These are phyloP conservation scores for Coelastrella sp. DNA, from an alignment of 139 green algal species.

Conservation along the genomic window DNA sequence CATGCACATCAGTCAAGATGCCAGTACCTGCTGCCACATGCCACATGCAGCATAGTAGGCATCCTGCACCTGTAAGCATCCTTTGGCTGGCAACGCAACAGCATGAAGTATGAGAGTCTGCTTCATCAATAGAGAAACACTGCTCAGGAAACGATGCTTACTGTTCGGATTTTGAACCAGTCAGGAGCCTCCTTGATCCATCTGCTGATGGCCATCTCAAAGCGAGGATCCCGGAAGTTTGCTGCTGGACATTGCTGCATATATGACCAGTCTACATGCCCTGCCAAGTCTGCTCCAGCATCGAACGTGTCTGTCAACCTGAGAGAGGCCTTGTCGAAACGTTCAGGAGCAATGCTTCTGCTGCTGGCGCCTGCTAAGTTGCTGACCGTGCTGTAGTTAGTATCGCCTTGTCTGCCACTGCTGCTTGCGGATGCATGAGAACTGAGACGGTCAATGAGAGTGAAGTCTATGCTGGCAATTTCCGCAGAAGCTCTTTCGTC, in stretches of 20 bases:
- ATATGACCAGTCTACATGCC: background rate
- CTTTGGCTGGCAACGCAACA: too few species aligned
- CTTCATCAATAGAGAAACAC: too few species aligned
- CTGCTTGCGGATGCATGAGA: slow-evolving; percentile 15
- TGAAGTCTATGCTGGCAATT: slow-evolving; percentile 3
- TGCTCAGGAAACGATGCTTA: too few species aligned
- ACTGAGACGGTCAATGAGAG: background rate
- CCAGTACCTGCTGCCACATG: too few species aligned
- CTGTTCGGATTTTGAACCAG: slow-evolving; percentile 37
- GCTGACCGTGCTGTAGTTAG: too few species aligned
- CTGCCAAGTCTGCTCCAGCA: background rate
- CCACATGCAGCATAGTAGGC: too few species aligned
- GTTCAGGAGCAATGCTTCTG: background rate
- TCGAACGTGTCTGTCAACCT: background rate
- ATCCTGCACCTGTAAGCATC: too few species aligned
- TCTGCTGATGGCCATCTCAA: slow-evolving; percentile 38
- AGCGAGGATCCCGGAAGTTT: slow-evolving; percentile 30
- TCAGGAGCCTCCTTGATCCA: slow-evolving; percentile 50
- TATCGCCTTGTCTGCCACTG: background rate
- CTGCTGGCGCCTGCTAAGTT: slow-evolving; percentile 17
- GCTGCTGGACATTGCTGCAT: slow-evolving; percentile 35
- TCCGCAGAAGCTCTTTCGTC: background rate
- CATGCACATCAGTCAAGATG: too few species aligned
- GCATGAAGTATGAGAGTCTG: too few species aligned
- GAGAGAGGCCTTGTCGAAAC: too few species aligned